These are phyloP conservation scores for Coemansia sp. DNA, from an alignment of 192 early-diverging fungal species.

Conservation along the genomic window DNA sequence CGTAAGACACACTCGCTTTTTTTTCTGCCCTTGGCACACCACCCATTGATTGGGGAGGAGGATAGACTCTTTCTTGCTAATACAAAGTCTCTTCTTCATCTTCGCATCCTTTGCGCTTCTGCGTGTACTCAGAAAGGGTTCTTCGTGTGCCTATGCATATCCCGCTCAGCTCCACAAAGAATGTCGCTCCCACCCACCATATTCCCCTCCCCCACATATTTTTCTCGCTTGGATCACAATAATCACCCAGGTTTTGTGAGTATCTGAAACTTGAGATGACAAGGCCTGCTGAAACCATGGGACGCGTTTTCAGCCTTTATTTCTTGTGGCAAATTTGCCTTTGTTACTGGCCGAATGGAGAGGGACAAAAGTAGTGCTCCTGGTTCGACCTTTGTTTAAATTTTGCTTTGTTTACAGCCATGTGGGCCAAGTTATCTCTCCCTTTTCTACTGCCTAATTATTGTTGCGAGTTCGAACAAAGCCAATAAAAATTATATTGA, in stretches of 20 bases:
- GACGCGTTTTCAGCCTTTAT: constrained; percentile 1
- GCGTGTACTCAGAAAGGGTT: not conserved
- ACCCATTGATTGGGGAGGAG: not conserved
- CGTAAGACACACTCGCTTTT: constrained; percentile 1
- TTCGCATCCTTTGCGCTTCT: not conserved
- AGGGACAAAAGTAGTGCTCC: not conserved
- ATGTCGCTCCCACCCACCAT: not conserved
- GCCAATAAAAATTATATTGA: not conserved
- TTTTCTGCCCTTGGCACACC: not conserved
- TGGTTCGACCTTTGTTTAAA: constrained; percentile 12
- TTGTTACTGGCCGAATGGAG: constrained; percentile 1
- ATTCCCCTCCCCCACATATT: not conserved
- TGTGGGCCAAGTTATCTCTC: not conserved
- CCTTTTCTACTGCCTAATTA: not conserved
- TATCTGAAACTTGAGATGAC: not conserved
- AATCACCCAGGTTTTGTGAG: not conserved
- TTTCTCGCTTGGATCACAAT: not conserved
- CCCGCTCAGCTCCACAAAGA: not conserved
- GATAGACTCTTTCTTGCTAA: not conserved
- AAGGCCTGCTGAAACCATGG: constrained; percentile 1
- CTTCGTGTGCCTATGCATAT: not conserved
- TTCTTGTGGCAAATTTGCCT: not conserved
- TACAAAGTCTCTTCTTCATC: not conserved
- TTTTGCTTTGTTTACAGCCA: constrained; percentile 6
- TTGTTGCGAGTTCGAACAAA: not conserved